phyloP scores from a whole-genome alignment of 2,329 filamentous ascomycete species.

The Cercospora beticola region DNA sequence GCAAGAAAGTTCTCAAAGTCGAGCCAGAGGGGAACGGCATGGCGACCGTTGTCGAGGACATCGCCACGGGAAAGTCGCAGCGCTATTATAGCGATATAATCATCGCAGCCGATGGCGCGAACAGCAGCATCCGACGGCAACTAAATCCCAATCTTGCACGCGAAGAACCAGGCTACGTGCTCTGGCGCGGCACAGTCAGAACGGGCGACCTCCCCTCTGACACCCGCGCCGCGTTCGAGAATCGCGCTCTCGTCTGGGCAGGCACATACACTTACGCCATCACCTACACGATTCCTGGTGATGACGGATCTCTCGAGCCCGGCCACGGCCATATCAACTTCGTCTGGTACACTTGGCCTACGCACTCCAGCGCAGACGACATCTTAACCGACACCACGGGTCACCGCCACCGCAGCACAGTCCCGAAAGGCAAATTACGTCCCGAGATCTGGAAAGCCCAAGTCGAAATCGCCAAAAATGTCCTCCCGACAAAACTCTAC shows the following conservation, averaged over 20 bases:
- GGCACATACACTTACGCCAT: constrained; percentile 22
- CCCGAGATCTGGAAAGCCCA: constrained; percentile 34
- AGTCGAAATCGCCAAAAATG: constrained; percentile 22
- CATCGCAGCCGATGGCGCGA: constrained; percentile 29
- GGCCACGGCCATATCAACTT: constrained; percentile 33
- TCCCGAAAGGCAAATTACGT: constrained; percentile 33
- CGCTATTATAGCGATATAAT: constrained; percentile 22
- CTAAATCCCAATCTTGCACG: constrained; percentile 20
- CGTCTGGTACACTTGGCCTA: constrained; percentile 34
- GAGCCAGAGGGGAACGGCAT: constrained; percentile 10
- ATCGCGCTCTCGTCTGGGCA: constrained; percentile 17
- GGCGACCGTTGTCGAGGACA: constrained; percentile 14
- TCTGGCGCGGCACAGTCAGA: constrained; percentile 27
- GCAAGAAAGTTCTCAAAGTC: constrained; percentile 17
- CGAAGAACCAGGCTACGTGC: constrained; percentile 27
- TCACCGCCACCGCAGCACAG: constrained; percentile 31
- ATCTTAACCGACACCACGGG: constrained; percentile 35
- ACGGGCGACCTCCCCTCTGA: constrained; percentile 14
- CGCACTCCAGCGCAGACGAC: constrained; percentile 21
- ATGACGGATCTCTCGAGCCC: constrained; percentile 28
- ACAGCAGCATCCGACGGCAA: constrained; percentile 22
- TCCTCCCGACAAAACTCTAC: constrained; percentile 28
- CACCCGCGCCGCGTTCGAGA: constrained; percentile 15
- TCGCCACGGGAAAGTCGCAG: constrained; percentile 6
- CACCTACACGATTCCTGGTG: constrained; percentile 35